Conservation (phyloP, 2,329 filamentous ascomycete species). For the Fusarium heterosporum region DNA sequence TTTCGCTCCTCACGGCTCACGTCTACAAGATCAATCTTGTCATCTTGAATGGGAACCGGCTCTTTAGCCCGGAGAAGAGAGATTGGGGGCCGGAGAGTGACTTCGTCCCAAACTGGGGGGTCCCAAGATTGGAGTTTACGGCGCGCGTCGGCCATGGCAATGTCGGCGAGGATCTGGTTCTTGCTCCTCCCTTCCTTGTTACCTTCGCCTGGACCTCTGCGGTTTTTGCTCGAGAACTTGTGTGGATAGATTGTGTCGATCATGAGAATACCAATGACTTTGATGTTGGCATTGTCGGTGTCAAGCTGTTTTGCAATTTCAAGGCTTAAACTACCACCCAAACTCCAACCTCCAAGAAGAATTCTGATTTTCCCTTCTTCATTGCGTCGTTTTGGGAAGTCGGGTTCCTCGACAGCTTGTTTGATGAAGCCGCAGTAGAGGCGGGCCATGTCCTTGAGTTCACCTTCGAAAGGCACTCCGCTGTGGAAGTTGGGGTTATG, state of each 20-base stretch:
- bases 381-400: conserved; percentile 47
- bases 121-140: conserved; percentile 57
- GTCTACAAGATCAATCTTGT: conserved; percentile 55
- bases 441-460: conserved; percentile 65
- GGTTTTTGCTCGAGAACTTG: conserved; percentile 29
- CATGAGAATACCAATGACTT: conserved; percentile 63
- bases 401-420: conserved; percentile 48
- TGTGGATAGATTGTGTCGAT: conserved; percentile 61
- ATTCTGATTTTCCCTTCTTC: conserved; percentile 52
- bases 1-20: conserved; percentile 54
- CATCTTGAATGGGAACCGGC: conserved; percentile 51
- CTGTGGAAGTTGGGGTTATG: conserved; percentile 65
- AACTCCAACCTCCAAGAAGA: conserved; percentile 67
- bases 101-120: conserved; percentile 54
- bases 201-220: conserved; percentile 28
- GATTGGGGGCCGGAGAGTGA: conserved; percentile 51
- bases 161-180: conserved; percentile 52
- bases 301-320: conserved; percentile 61
- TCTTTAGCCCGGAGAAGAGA: conserved; percentile 61
- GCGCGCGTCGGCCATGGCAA: conserved; percentile 58
- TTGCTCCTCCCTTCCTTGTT: conserved; percentile 50
- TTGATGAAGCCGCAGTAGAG: conserved; percentile 62
- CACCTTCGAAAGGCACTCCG: conserved; percentile 61
- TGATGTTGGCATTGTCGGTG: conserved; percentile 52
- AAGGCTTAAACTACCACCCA: conserved; percentile 64